A percentile compares a stretch with the other conserved stretches of the same genome.
Conservation (phyloP, 495 filamentous ascomycete species). For the Letharia columbiana region DNA sequence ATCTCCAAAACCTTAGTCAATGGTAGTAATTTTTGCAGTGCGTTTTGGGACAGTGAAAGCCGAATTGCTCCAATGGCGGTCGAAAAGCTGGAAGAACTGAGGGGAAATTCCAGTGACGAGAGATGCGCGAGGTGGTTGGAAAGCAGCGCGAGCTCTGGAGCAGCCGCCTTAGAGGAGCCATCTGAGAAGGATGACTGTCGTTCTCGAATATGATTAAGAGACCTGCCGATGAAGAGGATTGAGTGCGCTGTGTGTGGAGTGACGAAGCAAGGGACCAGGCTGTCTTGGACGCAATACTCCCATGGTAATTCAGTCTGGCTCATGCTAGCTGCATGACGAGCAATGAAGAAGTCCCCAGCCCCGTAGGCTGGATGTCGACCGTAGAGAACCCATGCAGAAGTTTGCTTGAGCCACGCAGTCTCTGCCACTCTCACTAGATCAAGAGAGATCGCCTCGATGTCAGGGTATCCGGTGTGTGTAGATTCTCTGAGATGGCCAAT, state of each 20-base stretch:
- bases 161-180: constrained; percentile 29
- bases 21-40: constrained; percentile 71
- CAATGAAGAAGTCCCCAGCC: constrained; percentile 73
- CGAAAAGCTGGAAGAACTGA: constrained; percentile 60
- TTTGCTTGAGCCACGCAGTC: constrained; percentile 81
- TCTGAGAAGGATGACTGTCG: constrained; percentile 34
- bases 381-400: constrained; percentile 83
- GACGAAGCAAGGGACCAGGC: constrained; percentile 70
- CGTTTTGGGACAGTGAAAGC: constrained; percentile 70
- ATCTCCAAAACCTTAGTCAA: constrained; percentile 65
- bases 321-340: constrained; percentile 31
- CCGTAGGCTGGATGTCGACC: constrained; percentile 64
- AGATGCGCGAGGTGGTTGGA: constrained; percentile 65
- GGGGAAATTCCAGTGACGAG: constrained; percentile 60
- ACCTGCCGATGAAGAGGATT: constrained; percentile 84
- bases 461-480: constrained; percentile 78
- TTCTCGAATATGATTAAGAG: constrained; percentile 67
- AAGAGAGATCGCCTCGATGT: constrained; percentile 67
- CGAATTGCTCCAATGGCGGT: constrained; percentile 66
- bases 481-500: constrained; percentile 68
- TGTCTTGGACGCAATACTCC: constrained; percentile 46
- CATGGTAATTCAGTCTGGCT: constrained; percentile 26
- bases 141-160: constrained; percentile 55
- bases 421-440: constrained; percentile 70
- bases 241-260: constrained; percentile 64